Evolutionary conservation across 768 basidiomycete species (phyloP), one percentile per base, ranked within the genome.

Genomic region (Auricularia sp.): DNA sequence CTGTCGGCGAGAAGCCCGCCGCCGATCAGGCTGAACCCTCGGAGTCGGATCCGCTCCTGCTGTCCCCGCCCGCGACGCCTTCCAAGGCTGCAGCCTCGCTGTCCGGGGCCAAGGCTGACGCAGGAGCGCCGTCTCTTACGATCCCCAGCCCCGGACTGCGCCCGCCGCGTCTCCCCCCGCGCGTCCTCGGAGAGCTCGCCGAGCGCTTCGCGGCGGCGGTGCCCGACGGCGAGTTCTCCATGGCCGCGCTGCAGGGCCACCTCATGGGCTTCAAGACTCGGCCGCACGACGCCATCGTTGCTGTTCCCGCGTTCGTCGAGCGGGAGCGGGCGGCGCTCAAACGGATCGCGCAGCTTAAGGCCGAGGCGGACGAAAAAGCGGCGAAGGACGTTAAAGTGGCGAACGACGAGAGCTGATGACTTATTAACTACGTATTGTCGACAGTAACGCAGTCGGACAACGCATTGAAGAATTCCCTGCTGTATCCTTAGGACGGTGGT

Each of bases 221-320:
- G 14, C 82, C 84, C 1, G 77, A 81, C 59, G 72, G 77, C 34
- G 73, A 73, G 63, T 70, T 77, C 51, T 75, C 78, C 56, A 77
- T 80, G 72, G 78, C 81, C 8, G 72, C 73, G 54, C 70, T 83
- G 12, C 80, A 81, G 68, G 83, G 86, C 3, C 89, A 84, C 71
- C 72, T 91, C 66, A 88, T 92, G 86, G 73, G 76, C 21, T 82
- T 87, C 76, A 89, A 90, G 72, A 77, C 75, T 5, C 73, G 80
- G 3, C 87, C 89, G 0, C 72, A 75, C 66, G 80, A 79, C 14
- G 88, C 88, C 7, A 79, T 84, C 14, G 72, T 73, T 29, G 77
- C 78, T 2, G 72, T 78, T 5, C 70, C 68, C 10, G 72, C 64
- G 8, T 88, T 86, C 83, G 77, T 86, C 10, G 78, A 80, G 65